These are phyloP conservation scores for Phyllosticta paracitricarpa DNA, from an alignment of 2,329 filamentous ascomycete species.

Conservation along the genomic window DNA sequence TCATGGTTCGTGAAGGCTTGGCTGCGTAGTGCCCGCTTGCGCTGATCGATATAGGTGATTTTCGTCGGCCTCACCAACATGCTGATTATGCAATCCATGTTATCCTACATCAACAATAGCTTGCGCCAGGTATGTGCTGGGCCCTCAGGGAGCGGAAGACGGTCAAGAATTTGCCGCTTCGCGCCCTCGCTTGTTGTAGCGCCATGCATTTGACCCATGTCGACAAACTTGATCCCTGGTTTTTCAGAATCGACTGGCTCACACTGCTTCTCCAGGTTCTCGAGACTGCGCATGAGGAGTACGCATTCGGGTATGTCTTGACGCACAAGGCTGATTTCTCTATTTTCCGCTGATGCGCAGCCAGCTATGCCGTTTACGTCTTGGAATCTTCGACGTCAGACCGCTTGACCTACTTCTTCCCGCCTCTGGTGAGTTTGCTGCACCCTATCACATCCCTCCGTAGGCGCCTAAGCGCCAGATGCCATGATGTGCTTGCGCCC, in stretches of 20 bases:
- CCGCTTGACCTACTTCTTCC: slow-evolving; percentile 38
- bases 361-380: slow-evolving; percentile 45
- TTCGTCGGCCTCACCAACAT: slow-evolving; percentile 73
- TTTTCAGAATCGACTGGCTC: slow-evolving; percentile 22
- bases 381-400: slow-evolving; percentile 42
- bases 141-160: neutral
- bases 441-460: neutral
- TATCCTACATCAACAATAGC: slow-evolving; percentile 68
- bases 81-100: slow-evolving; percentile 67
- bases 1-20: slow-evolving; percentile 34
- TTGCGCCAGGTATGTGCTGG: slow-evolving; percentile 45
- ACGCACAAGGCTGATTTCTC: slow-evolving; percentile 23
- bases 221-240: neutral
- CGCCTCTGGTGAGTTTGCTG: slow-evolving; percentile 34
- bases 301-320: slow-evolving; percentile 58
- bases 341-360: slow-evolving; percentile 51
- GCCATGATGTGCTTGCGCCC: neutral
- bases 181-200: slow-evolving; percentile 1
- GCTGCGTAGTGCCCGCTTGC: slow-evolving; percentile 11
- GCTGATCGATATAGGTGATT: slow-evolving; percentile 42
- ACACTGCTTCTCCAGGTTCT: slow-evolving; percentile 38
- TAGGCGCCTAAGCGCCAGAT: slow-evolving; percentile 8
- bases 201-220: neutral
- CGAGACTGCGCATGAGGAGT: slow-evolving; percentile 60
- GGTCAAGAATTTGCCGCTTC: slow-evolving; percentile 13